Conservation (phyloP, 805 yeast species). For the Ogataea haglerorum region DNA sequence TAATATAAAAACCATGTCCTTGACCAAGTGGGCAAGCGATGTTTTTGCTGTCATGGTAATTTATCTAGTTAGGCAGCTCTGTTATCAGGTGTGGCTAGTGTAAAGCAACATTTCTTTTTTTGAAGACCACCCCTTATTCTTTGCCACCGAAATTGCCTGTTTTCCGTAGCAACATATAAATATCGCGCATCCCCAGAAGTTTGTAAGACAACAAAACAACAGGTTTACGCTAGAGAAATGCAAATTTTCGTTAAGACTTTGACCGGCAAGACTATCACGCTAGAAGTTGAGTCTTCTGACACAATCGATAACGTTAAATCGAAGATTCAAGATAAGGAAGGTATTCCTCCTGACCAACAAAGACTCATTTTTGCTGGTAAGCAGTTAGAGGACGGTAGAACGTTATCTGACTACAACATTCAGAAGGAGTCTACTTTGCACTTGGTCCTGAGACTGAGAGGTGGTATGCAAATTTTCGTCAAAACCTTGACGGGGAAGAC, state of each 20-base stretch:
- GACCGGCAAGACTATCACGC: slow-evolving; percentile 91
- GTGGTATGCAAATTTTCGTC: slow-evolving; percentile 83
- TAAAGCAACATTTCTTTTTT: slow-evolving; percentile 15
- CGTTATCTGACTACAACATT: slow-evolving; percentile 75
- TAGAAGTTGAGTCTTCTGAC: slow-evolving; percentile 67
- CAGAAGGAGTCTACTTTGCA: slow-evolving; percentile 41
- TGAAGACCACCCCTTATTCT: slow-evolving; percentile 14
- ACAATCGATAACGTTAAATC: slow-evolving; percentile 43
- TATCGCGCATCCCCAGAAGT: slow-evolving; percentile 14
- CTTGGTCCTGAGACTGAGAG: slow-evolving; percentile 38
- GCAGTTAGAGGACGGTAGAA: slow-evolving; percentile 68
- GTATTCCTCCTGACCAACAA: slow-evolving; percentile 42
- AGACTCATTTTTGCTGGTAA: slow-evolving; percentile 43
- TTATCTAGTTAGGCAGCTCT: slow-evolving; percentile 2
- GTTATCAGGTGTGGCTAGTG: slow-evolving; percentile 18
- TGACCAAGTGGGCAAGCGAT: too few relatives aligned
- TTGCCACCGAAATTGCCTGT: slow-evolving; percentile 26
- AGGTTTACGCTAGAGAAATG: slow-evolving; percentile 16
- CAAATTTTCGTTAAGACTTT: slow-evolving; percentile 66
- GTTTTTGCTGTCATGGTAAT: neutral
- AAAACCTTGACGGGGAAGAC: slow-evolving; percentile 90
- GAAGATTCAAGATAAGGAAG: slow-evolving; percentile 42
- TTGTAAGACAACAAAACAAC: neutral
- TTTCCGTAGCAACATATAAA: slow-evolving; percentile 17
- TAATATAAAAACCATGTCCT: too few relatives aligned